Conservation (phyloP, 1,284 basidiomycete species). For the Coniophora puteana region DNA sequence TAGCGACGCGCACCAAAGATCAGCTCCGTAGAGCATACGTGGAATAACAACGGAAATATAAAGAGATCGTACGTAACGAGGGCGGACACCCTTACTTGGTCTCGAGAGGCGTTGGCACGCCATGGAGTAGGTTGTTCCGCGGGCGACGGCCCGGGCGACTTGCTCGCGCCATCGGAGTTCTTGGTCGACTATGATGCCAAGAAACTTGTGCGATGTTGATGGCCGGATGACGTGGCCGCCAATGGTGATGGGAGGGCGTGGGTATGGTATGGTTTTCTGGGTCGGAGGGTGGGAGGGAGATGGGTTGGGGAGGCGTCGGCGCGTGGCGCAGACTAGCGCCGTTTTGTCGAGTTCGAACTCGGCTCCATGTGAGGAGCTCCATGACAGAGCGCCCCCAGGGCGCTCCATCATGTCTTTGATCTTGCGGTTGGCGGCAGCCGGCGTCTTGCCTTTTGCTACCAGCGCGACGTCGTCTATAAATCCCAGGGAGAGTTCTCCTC, state of each 20-base stretch:
- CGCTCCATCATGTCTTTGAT: background rate
- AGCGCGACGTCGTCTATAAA: slow-evolving; percentile 27
- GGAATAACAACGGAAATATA: slow-evolving; percentile 10
- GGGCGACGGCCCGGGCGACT: slow-evolving; percentile 4
- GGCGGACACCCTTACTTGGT: slow-evolving; percentile 2
- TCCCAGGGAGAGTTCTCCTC: slow-evolving; percentile 15
- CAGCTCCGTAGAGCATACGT: slow-evolving; percentile 12
- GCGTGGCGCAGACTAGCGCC: background rate
- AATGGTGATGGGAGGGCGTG: background rate
- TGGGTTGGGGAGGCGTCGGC: slow-evolving; percentile 1
- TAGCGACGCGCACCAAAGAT: slow-evolving; percentile 4
- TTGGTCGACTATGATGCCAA: slow-evolving; percentile 14
- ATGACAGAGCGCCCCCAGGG: background rate
- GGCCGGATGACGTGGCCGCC: background rate
- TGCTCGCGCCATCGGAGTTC: slow-evolving; percentile 10
- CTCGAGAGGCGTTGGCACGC: slow-evolving; percentile 1
- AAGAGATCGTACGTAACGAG: background rate
- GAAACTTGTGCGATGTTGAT: slow-evolving; percentile 8
- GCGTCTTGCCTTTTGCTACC: background rate
- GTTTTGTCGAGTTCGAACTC: background rate
- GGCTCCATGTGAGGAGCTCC: background rate
- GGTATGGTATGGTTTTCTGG: background rate
- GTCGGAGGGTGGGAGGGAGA: too few relatives aligned
- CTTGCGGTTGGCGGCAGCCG: background rate
- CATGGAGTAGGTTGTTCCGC: slow-evolving; percentile 9